phyloP scores from a whole-genome alignment of 345 rosid species.

The Brassica juncea region DNA sequence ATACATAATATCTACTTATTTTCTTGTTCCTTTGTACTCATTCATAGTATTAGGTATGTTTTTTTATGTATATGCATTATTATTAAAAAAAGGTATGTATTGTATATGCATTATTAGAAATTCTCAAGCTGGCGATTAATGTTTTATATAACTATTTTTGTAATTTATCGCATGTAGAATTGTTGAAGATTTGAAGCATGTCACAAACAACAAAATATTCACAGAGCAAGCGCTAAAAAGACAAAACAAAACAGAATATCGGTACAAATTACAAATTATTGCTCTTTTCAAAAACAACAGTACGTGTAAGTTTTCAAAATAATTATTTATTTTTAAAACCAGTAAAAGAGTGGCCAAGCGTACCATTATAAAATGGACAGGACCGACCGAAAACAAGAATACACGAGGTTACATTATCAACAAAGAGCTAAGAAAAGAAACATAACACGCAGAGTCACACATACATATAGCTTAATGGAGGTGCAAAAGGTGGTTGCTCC shows the following conservation, averaged over 20 bases:
- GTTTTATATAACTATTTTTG: background rate
- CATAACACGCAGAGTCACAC: slow-evolving; percentile 8
- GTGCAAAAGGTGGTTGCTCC: slow-evolving; percentile 75
- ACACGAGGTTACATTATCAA: slow-evolving; percentile 29
- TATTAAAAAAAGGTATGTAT: background rate
- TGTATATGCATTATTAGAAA: background rate
- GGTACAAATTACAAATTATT: slow-evolving; percentile 10
- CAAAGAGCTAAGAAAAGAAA: slow-evolving; percentile 23
- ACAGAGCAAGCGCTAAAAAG: slow-evolving; percentile 3
- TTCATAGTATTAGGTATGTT: background rate
- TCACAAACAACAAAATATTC: background rate
- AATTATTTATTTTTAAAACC: background rate
- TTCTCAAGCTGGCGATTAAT: slow-evolving; percentile 14
- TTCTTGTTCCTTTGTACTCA: background rate
- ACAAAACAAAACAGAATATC: slow-evolving; percentile 23
- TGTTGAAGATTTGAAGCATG: slow-evolving; percentile 6
- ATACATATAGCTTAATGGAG: slow-evolving; percentile 46
- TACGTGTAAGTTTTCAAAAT: slow-evolving; percentile 29
- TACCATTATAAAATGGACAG: slow-evolving; percentile 32
- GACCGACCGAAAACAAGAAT: slow-evolving; percentile 31
- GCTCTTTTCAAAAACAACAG: slow-evolving; percentile 15
- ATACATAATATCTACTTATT: too few relatives aligned
- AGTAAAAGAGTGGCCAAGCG: slow-evolving; percentile 2
- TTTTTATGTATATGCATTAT: background rate
- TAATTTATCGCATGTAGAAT: background rate